Percentiles rank a stretch among this genome's conserved stretches.
phyloP scores from a whole-genome alignment of 768 basidiomycete species.

The Suillus brevipes region DNA sequence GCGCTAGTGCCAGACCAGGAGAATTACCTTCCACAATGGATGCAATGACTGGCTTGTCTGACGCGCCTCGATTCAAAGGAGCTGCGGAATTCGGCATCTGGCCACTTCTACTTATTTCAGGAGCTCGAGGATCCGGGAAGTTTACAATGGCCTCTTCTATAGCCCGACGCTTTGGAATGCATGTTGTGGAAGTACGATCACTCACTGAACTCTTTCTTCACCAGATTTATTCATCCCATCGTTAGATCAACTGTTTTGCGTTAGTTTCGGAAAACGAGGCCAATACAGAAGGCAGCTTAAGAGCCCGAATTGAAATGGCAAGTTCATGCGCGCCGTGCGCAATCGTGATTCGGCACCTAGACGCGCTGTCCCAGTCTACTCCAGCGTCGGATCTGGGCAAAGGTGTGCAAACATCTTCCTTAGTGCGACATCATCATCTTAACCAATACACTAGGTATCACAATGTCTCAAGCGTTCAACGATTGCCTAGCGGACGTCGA shows the following conservation, averaged over 20 bases:
- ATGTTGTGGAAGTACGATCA: conserved; percentile 66
- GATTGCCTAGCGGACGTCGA: conserved; percentile 60
- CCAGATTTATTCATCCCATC: neutral
- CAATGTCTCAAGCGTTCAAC: conserved; percentile 55
- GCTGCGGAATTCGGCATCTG: conserved; percentile 63
- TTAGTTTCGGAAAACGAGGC: conserved; percentile 74
- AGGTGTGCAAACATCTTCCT: conserved; percentile 41
- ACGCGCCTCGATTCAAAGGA: conserved; percentile 56
- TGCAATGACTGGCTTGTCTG: conserved; percentile 56
- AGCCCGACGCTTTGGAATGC: conserved; percentile 67
- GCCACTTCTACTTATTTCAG: conserved; percentile 75
- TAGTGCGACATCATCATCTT: conserved; percentile 2
- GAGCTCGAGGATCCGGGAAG: conserved; percentile 82
- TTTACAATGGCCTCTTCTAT: conserved; percentile 58
- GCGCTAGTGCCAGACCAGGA: neutral
- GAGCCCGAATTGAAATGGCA: conserved; percentile 76
- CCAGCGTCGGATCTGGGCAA: conserved; percentile 65
- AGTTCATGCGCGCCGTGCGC: conserved; percentile 80
- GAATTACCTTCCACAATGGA: conserved; percentile 31
- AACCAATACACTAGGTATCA: conserved; percentile 45
- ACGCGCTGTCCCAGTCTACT: conserved; percentile 73
- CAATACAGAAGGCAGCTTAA: conserved; percentile 73
- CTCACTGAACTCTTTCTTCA: neutral
- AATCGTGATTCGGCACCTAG: conserved; percentile 74
- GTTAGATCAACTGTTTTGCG: conserved; percentile 84